Evolutionary conservation across 2,329 filamentous ascomycete genomes (phyloP).

Genomic region (Arthrobotrys entomopaga): DNA sequence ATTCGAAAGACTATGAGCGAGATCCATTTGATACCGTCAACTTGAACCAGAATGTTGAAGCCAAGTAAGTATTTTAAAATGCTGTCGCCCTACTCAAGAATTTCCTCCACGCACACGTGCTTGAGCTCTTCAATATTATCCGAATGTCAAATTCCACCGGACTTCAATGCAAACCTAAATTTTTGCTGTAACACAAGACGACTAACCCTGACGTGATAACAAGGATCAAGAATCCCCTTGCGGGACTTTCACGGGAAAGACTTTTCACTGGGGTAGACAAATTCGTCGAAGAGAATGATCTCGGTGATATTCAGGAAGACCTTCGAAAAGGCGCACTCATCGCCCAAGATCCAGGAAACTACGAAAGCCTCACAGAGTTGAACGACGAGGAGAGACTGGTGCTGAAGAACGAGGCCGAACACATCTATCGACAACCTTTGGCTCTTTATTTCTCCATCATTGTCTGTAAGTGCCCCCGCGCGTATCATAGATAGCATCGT

Average conservation of each 20-base stretch:
- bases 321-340: constrained; percentile 77
- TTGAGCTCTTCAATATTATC: too few relatives aligned
- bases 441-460: constrained; percentile 74
- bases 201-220: background rate
- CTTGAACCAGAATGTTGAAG: constrained; percentile 49
- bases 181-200: constrained; percentile 8
- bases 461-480: constrained; percentile 64
- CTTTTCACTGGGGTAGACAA: constrained; percentile 69
- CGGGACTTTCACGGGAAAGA: constrained; percentile 66
- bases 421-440: constrained; percentile 74
- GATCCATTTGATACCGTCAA: constrained; percentile 31
- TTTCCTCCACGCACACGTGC: too few relatives aligned
- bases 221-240: constrained; percentile 69
- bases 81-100: too few relatives aligned
- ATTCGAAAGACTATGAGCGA: constrained; percentile 45
- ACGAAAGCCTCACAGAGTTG: constrained; percentile 72
- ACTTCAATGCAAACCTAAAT: too few relatives aligned
- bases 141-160: too few relatives aligned
- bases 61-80: constrained; percentile 31
- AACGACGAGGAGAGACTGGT: constrained; percentile 70
- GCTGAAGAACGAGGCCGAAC: constrained; percentile 71
- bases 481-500: background rate
- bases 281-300: constrained; percentile 71
- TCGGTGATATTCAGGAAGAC: constrained; percentile 69
- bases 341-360: constrained; percentile 74